Conservation (phyloP, 2,329 filamentous ascomycete species). For the Fusarium liriodendri region DNA sequence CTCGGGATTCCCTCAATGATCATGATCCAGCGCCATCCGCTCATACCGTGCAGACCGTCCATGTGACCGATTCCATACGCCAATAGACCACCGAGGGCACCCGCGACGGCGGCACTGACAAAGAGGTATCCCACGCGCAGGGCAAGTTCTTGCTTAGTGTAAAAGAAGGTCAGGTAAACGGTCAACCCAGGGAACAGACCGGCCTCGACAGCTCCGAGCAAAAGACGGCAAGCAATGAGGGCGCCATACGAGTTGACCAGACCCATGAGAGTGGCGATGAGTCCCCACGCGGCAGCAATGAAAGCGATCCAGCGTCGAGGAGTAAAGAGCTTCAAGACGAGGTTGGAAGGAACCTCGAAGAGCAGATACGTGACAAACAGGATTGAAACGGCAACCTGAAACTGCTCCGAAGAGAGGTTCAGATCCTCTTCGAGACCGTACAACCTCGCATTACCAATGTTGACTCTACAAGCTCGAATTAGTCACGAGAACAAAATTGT, state of each 20-base stretch:
- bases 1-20: constrained; percentile 63
- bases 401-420: constrained; percentile 69
- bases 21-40: constrained; percentile 80
- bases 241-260: constrained; percentile 73
- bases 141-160: constrained; percentile 78
- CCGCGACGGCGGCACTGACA: constrained; percentile 76
- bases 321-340: constrained; percentile 71
- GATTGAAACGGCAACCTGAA: constrained; percentile 75
- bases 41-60: constrained; percentile 72
- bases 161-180: constrained; percentile 80
- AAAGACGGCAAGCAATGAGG: constrained; percentile 74
- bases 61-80: constrained; percentile 80
- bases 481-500: constrained; percentile 8
- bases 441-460: constrained; percentile 78
- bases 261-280: constrained; percentile 77
- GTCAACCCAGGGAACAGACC: constrained; percentile 77
- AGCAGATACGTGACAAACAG: constrained; percentile 73
- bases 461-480: constrained; percentile 60
- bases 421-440: constrained; percentile 75
- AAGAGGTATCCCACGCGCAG: constrained; percentile 80
- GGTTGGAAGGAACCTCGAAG: constrained; percentile 74
- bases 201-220: constrained; percentile 76
- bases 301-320: constrained; percentile 73
- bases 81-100: constrained; percentile 77
- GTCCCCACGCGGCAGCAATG: constrained; percentile 73